phyloP scores from a whole-genome alignment of 768 basidiomycete species.

The Sporobolomyces roseus region DNA sequence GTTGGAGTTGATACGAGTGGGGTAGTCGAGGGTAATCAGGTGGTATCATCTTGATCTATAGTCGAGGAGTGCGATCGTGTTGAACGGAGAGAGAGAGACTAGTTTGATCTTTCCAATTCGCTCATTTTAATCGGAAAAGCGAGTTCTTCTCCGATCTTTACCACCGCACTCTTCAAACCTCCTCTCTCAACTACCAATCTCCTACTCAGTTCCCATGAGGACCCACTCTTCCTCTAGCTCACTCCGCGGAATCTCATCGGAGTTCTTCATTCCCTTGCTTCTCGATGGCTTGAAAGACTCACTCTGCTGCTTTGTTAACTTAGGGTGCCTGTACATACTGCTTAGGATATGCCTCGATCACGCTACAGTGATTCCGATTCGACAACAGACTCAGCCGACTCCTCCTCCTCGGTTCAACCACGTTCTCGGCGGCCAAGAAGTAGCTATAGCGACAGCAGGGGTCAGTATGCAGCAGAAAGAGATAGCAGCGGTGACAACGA shows the following conservation, averaged over 20 bases:
- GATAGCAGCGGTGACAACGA: neutral
- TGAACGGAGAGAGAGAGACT: neutral
- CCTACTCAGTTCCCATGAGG: neutral
- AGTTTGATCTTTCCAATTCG: neutral
- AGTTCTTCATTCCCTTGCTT: too few relatives aligned
- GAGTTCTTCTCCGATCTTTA: constrained; percentile 1
- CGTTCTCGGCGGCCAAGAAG: too few relatives aligned
- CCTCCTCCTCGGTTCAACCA: too few relatives aligned
- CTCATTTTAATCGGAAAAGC: neutral
- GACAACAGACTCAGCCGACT: neutral
- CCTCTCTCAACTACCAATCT: neutral
- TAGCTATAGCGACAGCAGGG: too few relatives aligned
- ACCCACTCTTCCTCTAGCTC: neutral
- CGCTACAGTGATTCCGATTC: neutral
- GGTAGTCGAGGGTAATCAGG: constrained; percentile 31
- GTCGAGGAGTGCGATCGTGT: neutral
- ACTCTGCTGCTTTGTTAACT: too few relatives aligned
- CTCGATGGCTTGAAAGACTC: too few relatives aligned
- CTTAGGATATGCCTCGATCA: neutral
- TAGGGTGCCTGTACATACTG: too few relatives aligned
- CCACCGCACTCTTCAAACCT: neutral
- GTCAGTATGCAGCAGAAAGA: too few relatives aligned
- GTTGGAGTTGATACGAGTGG: constrained; percentile 15
- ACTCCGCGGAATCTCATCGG: neutral
- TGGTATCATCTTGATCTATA: constrained; percentile 5